Base-by-base conservation (phyloP, 2,329 filamentous ascomycete genomes). In the Pseudopithomyces maydicus region DNA sequence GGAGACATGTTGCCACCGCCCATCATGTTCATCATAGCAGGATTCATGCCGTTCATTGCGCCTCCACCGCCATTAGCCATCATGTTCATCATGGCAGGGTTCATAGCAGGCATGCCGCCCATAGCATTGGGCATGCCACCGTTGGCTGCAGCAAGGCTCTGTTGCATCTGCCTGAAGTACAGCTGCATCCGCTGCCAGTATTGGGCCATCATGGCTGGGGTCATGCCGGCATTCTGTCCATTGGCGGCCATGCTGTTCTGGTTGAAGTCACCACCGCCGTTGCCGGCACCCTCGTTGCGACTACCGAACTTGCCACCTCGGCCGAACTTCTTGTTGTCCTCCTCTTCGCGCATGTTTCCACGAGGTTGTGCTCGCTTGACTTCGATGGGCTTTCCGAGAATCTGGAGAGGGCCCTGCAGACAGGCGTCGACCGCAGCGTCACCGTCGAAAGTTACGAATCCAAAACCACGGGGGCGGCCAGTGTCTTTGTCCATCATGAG, bases 401-500 rank as follows among this genome's bases (percentile, higher is more conserved):
- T 98, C 73, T 95, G 91, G 12, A 99, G 84, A 15, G 92, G 90
- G 20, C 88, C 85, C 54, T 89, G 88, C 42, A 99, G 86, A 58
- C 93, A 96, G 33, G 91, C 90, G 63, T 99, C 95, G 43, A 99
- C 95, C 17, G 95, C 95, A 15, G 91, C 88, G 71, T 99, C 95
- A 65, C 89, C 96, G 78, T 99, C 95, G 68, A 99, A 99, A 0
- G 95, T 99, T 52, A 99, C 95, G 75, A 99, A 99, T 14, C 95
- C 95, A 71, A 99, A 99, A 1, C 95, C 95, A 72, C 95, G 86
- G 2, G 95, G 95, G 39, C 95, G 87, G n/a, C 95, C 95, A 0
- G 95, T 99, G 76, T 99, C 95, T 79, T 99, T 99, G 76, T 99
- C 95, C 88, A 99, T 99, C 95, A 99, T 99, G 2, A 99, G 86